phyloP scores from a whole-genome alignment of 2,329 filamentous ascomycete genomes.

The Furcasterigmium sp. region DNA sequence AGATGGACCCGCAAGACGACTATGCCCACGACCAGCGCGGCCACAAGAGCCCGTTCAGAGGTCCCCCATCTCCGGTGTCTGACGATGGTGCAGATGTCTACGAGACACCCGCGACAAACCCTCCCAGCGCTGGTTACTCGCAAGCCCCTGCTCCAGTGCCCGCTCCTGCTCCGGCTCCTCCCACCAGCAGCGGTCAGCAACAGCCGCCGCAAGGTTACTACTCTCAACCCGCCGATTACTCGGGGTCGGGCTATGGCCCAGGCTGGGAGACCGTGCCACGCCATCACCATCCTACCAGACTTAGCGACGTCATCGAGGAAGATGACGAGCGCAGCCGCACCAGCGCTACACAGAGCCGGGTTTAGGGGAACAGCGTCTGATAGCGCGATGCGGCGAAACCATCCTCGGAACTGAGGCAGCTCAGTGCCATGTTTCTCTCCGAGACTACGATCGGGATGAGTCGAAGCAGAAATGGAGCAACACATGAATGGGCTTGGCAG shows the following conservation, averaged over 20 bases:
- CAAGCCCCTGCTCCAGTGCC: conserved; percentile 21
- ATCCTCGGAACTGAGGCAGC: neutral
- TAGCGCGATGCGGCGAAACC: neutral
- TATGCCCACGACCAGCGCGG: conserved; percentile 58
- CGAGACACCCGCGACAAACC: conserved; percentile 44
- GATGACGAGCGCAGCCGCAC: conserved; percentile 77
- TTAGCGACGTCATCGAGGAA: conserved; percentile 85
- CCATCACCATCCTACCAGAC: conserved; percentile 81
- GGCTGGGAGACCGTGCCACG: conserved; percentile 73
- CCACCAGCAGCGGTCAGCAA: conserved; percentile 16
- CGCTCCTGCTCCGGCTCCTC: conserved; percentile 20
- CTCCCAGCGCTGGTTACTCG: conserved; percentile 24
- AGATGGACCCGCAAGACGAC: conserved; percentile 55
- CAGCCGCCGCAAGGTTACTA: conserved; percentile 12
- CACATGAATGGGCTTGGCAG: neutral
- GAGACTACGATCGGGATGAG: neutral
- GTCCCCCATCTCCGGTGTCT: conserved; percentile 40
- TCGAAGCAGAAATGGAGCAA: neutral
- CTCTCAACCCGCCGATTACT: conserved; percentile 47
- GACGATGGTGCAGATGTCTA: conserved; percentile 52
- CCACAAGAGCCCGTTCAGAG: conserved; percentile 50
- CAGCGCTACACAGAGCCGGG: conserved; percentile 60
- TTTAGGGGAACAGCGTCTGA: neutral
- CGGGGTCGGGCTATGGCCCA: conserved; percentile 59
- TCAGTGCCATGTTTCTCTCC: too few relatives aligned